Evolutionary conservation across 2,329 filamentous ascomycete species (phyloP).

Genomic region (Penicillium sp.): DNA sequence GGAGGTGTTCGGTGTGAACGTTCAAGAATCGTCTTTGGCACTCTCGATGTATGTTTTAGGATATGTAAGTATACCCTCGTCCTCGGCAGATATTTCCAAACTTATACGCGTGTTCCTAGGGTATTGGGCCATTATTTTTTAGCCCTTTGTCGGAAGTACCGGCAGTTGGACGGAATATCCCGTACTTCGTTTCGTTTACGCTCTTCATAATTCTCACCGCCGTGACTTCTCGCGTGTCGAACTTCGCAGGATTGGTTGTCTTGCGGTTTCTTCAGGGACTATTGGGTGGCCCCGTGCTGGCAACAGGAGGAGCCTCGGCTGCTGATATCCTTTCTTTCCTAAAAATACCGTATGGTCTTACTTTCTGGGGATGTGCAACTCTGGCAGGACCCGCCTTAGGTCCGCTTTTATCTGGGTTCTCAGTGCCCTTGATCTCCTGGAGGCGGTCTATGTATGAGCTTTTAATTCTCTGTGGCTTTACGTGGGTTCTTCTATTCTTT

Average conservation of each 20-base stretch:
- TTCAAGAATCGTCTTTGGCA: background rate
- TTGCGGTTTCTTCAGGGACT: background rate
- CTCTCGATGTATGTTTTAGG: background rate
- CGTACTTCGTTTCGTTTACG: slow-evolving; percentile 49
- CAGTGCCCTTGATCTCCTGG: slow-evolving; percentile 40
- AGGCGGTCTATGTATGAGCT: slow-evolving; percentile 44
- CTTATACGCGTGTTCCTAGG: background rate
- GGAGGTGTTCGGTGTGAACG: background rate
- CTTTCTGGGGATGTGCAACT: background rate
- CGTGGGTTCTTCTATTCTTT: slow-evolving; percentile 31
- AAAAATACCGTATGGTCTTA: background rate
- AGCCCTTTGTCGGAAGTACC: slow-evolving; percentile 46
- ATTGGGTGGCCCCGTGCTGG: background rate
- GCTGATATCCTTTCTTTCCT: background rate
- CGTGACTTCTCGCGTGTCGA: too few relatives aligned
- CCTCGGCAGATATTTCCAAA: background rate
- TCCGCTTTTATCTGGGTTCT: slow-evolving; percentile 45
- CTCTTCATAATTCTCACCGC: slow-evolving; percentile 38
- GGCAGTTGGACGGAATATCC: slow-evolving; percentile 47
- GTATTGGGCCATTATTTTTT: background rate
- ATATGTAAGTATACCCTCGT: background rate
- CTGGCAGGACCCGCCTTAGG: slow-evolving; percentile 36
- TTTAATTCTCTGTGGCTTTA: slow-evolving; percentile 37
- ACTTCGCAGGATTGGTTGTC: background rate
- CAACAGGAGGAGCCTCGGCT: background rate